Evolutionary conservation across 208 protist genomes (phyloP).

Genomic region (Trypanosoma melophagium): DNA sequence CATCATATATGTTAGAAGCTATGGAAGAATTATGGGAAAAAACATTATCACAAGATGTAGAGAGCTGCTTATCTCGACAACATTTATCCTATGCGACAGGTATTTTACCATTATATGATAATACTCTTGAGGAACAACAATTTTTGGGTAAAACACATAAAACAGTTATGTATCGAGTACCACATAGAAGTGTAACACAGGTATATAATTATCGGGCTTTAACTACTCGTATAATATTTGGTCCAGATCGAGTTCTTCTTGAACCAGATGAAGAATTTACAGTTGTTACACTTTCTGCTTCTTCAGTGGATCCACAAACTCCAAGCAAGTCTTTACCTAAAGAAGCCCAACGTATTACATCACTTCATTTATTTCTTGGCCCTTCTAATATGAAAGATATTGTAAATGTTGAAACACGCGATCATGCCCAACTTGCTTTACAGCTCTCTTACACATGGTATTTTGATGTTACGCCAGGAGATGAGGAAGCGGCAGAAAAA

Average conservation of each 20-base stretch:
- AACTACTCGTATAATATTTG: conserved; percentile 81
- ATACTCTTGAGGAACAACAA: not conserved
- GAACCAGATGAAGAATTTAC: conserved; percentile 87
- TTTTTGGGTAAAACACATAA: conserved; percentile 58
- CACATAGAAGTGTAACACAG: conserved; percentile 93
- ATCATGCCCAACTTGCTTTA: conserved; percentile 85
- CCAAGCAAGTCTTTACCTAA: conserved; percentile 80
- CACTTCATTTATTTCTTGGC: conserved; percentile 88
- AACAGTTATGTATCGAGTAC: conserved; percentile 92
- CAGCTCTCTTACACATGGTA: conserved; percentile 90
- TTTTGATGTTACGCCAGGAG: conserved; percentile 74
- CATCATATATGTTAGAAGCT: conserved; percentile 72
- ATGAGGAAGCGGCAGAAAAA: conserved; percentile 45
- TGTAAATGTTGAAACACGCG: conserved; percentile 87
- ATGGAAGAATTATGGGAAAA: conserved; percentile 87
- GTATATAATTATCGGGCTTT: conserved; percentile 95
- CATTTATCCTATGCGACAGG: conserved; percentile 29
- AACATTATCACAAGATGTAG: conserved; percentile 56
- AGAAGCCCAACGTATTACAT: conserved; percentile 56
- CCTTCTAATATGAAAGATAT: conserved; percentile 95
- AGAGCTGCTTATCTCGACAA: conserved; percentile 31
- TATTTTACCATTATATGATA: conserved; percentile 12
- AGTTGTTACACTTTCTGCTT: conserved; percentile 86
- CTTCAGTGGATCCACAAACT: conserved; percentile 76
- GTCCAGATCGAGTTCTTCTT: conserved; percentile 74